A percentile compares a stretch with the other conserved stretches of the same genome.
Conservation (phyloP, 441 rosid species). For the Dalechampia spathulata region DNA sequence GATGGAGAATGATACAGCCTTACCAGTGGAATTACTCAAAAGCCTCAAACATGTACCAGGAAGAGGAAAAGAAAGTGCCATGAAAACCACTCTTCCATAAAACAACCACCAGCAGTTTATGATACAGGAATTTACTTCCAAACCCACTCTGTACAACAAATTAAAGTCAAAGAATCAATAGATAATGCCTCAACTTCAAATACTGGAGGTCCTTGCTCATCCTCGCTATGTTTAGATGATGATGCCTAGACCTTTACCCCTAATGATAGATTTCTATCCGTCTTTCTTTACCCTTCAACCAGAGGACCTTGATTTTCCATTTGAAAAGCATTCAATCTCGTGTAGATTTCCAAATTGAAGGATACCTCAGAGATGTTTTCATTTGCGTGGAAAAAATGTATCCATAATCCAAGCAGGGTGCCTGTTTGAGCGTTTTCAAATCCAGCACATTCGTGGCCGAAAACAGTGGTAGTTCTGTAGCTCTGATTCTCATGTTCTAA, state of each 20-base stretch:
- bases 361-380: neutral
- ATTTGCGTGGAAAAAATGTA: neutral
- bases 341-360: neutral
- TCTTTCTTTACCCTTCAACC: no score
- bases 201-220: neutral
- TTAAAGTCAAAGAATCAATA: neutral
- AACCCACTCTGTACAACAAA: conserved; percentile 18
- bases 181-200: neutral
- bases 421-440: neutral
- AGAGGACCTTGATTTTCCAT: no score
- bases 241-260: neutral
- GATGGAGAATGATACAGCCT: conserved; percentile 1
- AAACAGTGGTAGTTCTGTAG: neutral
- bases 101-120: neutral
- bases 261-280: neutral
- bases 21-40: neutral
- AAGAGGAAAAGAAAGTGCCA: no score
- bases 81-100: no score
- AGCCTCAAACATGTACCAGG: neutral
- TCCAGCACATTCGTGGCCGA: conserved; percentile 13
- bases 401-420: conserved; percentile 1
- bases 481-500: conserved; percentile 5
- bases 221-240: no score
- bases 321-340: no score
- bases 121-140: neutral